Conservation (phyloP, 768 basidiomycete species). For the Cyathus striatus region DNA sequence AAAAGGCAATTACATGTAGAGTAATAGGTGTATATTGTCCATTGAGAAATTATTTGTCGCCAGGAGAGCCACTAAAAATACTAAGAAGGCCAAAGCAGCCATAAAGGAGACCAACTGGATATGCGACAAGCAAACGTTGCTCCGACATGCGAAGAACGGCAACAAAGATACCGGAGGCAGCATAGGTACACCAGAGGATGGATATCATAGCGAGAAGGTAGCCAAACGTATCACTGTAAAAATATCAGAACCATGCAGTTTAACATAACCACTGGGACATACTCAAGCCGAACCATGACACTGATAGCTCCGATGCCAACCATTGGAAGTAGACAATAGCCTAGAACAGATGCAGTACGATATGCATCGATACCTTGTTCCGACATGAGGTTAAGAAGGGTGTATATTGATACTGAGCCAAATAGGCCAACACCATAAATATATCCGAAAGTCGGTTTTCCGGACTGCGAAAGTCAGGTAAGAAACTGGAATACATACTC, state of each 20-base stretch:
- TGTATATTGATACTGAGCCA: constrained; percentile 88
- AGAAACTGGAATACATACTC: constrained; percentile 3
- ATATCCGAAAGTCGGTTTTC: constrained; percentile 97
- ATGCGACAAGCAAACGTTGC: constrained; percentile 92
- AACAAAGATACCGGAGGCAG: constrained; percentile 94
- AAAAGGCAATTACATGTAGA: no score
- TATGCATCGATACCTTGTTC: constrained; percentile 94
- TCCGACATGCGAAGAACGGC: constrained; percentile 94
- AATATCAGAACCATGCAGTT: constrained; percentile 7
- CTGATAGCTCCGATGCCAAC: constrained; percentile 89
- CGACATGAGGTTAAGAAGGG: constrained; percentile 95
- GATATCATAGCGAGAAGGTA: constrained; percentile 79
- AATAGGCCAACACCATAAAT: constrained; percentile 98
- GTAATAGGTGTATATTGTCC: no score
- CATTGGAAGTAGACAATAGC: constrained; percentile 96
- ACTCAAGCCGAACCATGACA: constrained; percentile 87
- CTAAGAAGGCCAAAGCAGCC: constrained; percentile 92
- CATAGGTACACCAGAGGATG: constrained; percentile 95
- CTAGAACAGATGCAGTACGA: constrained; percentile 89
- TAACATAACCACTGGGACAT: constrained; percentile 24
- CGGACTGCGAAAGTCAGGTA: constrained; percentile 56
- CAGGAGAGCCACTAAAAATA: constrained; percentile 63
- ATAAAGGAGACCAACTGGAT: constrained; percentile 91
- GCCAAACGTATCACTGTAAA: constrained; percentile 69
- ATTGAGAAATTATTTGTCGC: constrained; percentile 23